A percentile compares a stretch with the other conserved stretches of the same genome.
Evolutionary conservation across 305 asterid species (phyloP).

Genomic region (Plantago lanceolata): DNA sequence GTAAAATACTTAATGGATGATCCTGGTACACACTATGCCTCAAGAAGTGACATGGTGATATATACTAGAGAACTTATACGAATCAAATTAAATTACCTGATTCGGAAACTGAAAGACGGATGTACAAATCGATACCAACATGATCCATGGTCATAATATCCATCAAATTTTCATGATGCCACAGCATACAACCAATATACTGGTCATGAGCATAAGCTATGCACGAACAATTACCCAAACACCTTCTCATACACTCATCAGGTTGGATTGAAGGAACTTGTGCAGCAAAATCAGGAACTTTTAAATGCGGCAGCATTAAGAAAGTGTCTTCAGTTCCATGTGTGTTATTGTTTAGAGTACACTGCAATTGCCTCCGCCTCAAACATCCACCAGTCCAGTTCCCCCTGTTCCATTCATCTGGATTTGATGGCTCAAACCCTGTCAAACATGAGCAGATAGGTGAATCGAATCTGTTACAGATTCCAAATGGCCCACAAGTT

Average conservation of each 20-base stretch:
- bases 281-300: slow-evolving; percentile 11
- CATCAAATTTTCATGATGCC: background rate
- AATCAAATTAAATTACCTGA: too few species aligned
- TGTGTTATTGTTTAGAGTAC: background rate
- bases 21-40: too few species aligned
- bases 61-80: too few species aligned
- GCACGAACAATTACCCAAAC: slow-evolving; percentile 5
- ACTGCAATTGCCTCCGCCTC: slow-evolving; percentile 25
- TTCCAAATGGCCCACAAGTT: slow-evolving; percentile 38
- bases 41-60: too few species aligned
- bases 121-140: background rate
- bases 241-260: background rate
- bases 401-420: slow-evolving; percentile 35
- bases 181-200: background rate
- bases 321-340: background rate
- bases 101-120: background rate
- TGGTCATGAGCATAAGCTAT: slow-evolving; percentile 6
- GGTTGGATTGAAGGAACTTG: background rate
- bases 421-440: slow-evolving; percentile 41
- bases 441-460: slow-evolving; percentile 19
- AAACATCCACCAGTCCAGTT: slow-evolving; percentile 35
- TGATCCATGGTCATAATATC: background rate
- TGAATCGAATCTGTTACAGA: slow-evolving; percentile 22
- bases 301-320: background rate
- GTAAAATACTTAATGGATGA: too few species aligned